phyloP scores from a whole-genome alignment of 352 stramenopile species.

The Aphanomyces astaci region DNA sequence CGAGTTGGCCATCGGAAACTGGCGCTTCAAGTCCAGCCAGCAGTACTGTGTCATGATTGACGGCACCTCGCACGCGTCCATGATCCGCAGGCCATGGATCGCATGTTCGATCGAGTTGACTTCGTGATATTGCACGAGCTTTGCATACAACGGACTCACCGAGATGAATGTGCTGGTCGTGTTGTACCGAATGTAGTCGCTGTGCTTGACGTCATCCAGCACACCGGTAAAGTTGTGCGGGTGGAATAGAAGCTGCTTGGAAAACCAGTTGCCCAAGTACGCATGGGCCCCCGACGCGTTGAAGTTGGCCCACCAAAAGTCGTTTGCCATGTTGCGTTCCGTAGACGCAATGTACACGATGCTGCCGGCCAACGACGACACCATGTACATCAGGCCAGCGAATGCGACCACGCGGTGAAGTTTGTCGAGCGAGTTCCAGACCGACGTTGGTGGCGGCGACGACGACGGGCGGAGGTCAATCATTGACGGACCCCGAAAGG shows the following conservation, averaged over 20 bases:
- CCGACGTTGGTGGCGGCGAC: too few relatives aligned
- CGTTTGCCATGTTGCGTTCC: constrained; percentile 3
- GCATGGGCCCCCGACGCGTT: not conserved
- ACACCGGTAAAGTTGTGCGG: not conserved
- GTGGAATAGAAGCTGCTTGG: not conserved
- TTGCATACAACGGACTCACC: not conserved
- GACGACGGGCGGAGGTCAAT: too few relatives aligned
- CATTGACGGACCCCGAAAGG: too few relatives aligned
- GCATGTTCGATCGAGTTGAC: not conserved
- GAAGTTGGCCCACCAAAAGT: constrained; percentile 14
- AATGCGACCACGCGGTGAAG: too few relatives aligned
- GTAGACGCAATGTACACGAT: not conserved
- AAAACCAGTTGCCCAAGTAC: constrained; percentile 2
- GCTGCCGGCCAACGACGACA: not conserved
- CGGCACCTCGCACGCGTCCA: constrained; percentile 6
- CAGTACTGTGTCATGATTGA: constrained; percentile 8
- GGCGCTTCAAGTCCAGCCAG: not conserved
- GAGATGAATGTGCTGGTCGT: not conserved
- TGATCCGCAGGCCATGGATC: not conserved
- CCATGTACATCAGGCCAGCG: not conserved
- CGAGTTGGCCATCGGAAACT: not conserved
- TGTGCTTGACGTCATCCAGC: not conserved
- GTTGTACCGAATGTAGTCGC: not conserved
- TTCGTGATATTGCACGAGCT: not conserved
- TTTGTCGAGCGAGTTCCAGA: too few relatives aligned